Base-by-base conservation (phyloP, 2,329 filamentous ascomycete species). In the Huntiella moniliformis region DNA sequence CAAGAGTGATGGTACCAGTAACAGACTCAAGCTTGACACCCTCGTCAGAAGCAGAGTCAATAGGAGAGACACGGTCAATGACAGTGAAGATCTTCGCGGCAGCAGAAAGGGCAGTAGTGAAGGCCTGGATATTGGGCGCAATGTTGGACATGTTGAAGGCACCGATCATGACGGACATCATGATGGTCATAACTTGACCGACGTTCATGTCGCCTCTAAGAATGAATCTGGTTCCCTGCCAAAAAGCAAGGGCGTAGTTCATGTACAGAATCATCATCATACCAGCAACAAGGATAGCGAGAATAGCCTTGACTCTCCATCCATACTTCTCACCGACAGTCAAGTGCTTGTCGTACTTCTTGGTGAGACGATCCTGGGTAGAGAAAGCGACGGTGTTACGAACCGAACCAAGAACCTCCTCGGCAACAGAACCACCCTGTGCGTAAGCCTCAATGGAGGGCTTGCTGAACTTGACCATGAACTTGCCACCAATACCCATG, bases 341-440 rank as follows among this genome's bases (percentile, higher is more conserved):
- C 31, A 96, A 67, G 58, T 93, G 82, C 2, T 57, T 59, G 54
- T 93, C 82, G 58, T 96, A 96, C 59, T 88, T 80, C 51, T 71
- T 71, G 8, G 88, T 84, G n/a, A 96, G 71, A 52, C 88, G 86
- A 47, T 88, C 82, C 60, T 96, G 87, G 0, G 87, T 95, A 38
- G 85, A 85, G 56, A 95, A 98, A 28, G 91, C 91, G 5, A 84
- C 77, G 5, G 88, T 82, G 56, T 93, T 96, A 52, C 91, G 78
- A 53, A 96, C 81, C 1, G 87, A 95, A 60, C 84, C 87, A 55
- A 98, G 73, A 45, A 95, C 88, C 62, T 98, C 91, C 57, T 96
- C 91, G 3, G 85, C 88, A 10, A 96, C 73, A 2, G 80, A 87
- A 47, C 87, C 88, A 52, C 87, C 88, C 42, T 77, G 67, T 18